Evolutionary conservation across 2,329 filamentous ascomycete species (phyloP), one percentile per base, ranked within the genome.

Genomic region (Capronia coronata): DNA sequence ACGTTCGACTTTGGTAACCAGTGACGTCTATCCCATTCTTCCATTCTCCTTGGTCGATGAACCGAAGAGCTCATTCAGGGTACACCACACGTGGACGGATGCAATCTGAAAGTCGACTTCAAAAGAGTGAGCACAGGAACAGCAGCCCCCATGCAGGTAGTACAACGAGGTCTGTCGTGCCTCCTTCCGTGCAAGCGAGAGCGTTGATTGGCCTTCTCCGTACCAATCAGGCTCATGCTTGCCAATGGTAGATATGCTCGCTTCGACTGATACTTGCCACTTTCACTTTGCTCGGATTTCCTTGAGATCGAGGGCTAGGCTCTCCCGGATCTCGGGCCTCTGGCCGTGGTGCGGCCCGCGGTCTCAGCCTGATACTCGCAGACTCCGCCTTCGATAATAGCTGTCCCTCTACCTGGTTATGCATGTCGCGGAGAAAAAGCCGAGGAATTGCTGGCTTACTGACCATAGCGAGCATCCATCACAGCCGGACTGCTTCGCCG

Each of bases 291-390:
- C 11, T 27, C 34, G 14, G 34, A 6, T 16, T 19, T 37, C 34
- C 34, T 7, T 32, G 8, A 37, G 34, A 6, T 19, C 34, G 16
- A 37, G 19, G 14, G 2, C 14, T 11, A 34, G 10, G 8, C n/a
- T 37, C 8, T 5, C 34, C 16, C 14, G 18, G 34, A 19, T 37
- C 14, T 19, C 29, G 13, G 23, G 23, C 27, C 41, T 14, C 27
- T 19, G 9, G 16, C 23, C 41, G 4, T 18, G 13, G n/a, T 43
- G 18, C 16, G 41, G 13, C 4, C 25, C 25, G 18, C 22, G 21
- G 41, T 43, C 41, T 43, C 41, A 43, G 23, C 41, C 25, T 43
- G 41, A 29, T 30, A 23, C 16, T 25, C 10, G 23, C 21, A 10
- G 39, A 3, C 14, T 43, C 9, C 3, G n/a, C 41, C 41, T 43